These are phyloP conservation scores for Ascochyta fabae DNA, from an alignment of 2,329 filamentous ascomycete genomes.

Conservation along the genomic window DNA sequence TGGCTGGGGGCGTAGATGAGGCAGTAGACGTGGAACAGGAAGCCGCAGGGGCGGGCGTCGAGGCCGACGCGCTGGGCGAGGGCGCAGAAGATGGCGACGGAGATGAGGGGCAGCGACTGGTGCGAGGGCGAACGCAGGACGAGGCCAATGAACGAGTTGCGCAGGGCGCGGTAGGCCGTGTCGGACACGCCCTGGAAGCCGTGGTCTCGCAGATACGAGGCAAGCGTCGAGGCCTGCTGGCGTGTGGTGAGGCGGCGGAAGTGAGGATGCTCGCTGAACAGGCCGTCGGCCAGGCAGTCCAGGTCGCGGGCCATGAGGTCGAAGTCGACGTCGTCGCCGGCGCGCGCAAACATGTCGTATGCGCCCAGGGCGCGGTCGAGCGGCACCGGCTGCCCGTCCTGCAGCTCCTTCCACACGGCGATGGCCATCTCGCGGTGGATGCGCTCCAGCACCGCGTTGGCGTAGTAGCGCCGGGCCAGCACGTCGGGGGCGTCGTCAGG, in stretches of 20 bases:
- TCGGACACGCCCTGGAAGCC: slow-evolving; percentile 74
- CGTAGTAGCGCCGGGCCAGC: slow-evolving; percentile 79
- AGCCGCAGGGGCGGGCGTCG: slow-evolving; percentile 77
- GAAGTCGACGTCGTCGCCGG: slow-evolving; percentile 74
- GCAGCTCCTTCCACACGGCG: slow-evolving; percentile 72
- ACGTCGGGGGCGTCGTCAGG: slow-evolving; percentile 71
- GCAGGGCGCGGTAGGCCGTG: slow-evolving; percentile 78
- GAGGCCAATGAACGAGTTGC: slow-evolving; percentile 87
- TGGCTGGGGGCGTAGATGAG: slow-evolving; percentile 71
- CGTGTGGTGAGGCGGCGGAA: slow-evolving; percentile 67
- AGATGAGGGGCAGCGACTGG: slow-evolving; percentile 84
- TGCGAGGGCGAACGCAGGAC: slow-evolving; percentile 75
- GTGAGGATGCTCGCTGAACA: slow-evolving; percentile 61
- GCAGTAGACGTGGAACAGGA: slow-evolving; percentile 85
- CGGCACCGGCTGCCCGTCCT: slow-evolving; percentile 58
- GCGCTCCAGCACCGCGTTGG: slow-evolving; percentile 74
- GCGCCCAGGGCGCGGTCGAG: slow-evolving; percentile 79
- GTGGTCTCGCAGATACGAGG: slow-evolving; percentile 70
- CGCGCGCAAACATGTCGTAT: slow-evolving; percentile 88
- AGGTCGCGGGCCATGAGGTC: slow-evolving; percentile 70
- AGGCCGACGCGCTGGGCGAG: slow-evolving; percentile 77
- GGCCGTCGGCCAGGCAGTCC: slow-evolving; percentile 53
- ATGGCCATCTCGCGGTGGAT: slow-evolving; percentile 83
- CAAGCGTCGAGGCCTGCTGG: slow-evolving; percentile 70
- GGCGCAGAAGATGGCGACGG: slow-evolving; percentile 83